Evolutionary conservation across 345 rosid genomes (phyloP).

Genomic region (Anastatica hierochuntica): DNA sequence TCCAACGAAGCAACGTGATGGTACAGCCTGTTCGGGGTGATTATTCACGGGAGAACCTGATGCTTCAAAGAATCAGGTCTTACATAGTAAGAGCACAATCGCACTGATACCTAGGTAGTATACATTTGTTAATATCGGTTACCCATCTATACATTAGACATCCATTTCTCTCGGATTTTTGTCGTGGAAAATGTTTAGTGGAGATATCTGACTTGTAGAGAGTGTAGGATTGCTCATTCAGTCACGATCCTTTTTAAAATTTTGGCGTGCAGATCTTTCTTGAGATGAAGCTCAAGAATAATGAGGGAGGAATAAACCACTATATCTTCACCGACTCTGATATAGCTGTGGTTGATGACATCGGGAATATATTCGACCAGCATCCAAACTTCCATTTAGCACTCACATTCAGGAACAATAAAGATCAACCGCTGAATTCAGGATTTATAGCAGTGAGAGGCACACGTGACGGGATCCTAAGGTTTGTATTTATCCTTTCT

Average conservation of each 20-base stretch:
- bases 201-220: neutral
- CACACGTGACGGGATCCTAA: constrained; percentile 56
- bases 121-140: constrained; percentile 11
- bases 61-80: constrained; percentile 98
- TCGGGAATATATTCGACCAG: constrained; percentile 46
- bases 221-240: neutral
- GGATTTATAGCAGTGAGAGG: constrained; percentile 95
- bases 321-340: constrained; percentile 88
- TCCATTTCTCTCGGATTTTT: neutral
- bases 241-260: neutral
- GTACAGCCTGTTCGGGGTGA: constrained; percentile 67
- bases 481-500: constrained; percentile 35
- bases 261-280: constrained; percentile 51
- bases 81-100: constrained; percentile 99
- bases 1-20: constrained; percentile 41
- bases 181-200: neutral
- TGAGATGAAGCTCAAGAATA: constrained; percentile 44
- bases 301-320: constrained; percentile 35
- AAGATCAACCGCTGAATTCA: constrained; percentile 89
- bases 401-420: constrained; percentile 88
- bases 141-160: no score
- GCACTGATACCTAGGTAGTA: constrained; percentile 60
- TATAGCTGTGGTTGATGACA: constrained; percentile 66
- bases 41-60: constrained; percentile 76
- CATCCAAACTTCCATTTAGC: constrained; percentile 64